phyloP scores from a whole-genome alignment of 2,329 filamentous ascomycete genomes.

The Sclerotinia spermophila region DNA sequence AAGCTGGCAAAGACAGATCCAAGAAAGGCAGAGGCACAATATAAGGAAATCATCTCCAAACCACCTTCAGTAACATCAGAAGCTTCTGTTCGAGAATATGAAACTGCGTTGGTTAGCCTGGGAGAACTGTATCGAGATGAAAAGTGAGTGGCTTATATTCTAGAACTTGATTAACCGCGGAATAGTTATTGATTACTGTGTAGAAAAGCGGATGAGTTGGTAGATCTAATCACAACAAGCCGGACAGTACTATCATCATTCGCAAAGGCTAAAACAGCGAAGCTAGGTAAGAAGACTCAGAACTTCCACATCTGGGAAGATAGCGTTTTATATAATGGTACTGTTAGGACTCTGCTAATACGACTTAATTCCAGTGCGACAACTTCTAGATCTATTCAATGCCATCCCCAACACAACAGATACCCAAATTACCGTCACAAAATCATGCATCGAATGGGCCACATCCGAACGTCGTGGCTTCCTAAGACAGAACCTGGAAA shows the following conservation, averaged over 20 bases:
- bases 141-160: constrained; percentile 52
- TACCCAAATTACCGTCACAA: constrained; percentile 89
- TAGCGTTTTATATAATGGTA: neutral
- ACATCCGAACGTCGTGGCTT: constrained; percentile 91
- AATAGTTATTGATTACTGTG: constrained; percentile 34
- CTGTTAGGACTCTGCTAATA: neutral
- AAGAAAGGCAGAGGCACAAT: constrained; percentile 78
- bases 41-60: constrained; percentile 84
- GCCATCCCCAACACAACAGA: constrained; percentile 93
- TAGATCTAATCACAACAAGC: constrained; percentile 85
- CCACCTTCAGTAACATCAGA: constrained; percentile 80
- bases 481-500: constrained; percentile 96
- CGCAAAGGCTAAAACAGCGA: constrained; percentile 97
- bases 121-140: constrained; percentile 91
- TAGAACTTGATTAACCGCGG: constrained; percentile 1
- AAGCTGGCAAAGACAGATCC: constrained; percentile 77
- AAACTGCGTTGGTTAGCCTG: constrained; percentile 80
- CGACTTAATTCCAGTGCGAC: constrained; percentile 64
- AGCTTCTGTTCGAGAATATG: constrained; percentile 84
- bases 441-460: constrained; percentile 99
- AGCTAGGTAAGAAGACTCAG: constrained; percentile 67
- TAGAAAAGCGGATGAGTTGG: constrained; percentile 78
- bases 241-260: constrained; percentile 90
- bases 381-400: constrained; percentile 92
- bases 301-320: neutral